phyloP scores from a whole-genome alignment of 1,284 basidiomycete species.

The Moesziomyces sp. region DNA sequence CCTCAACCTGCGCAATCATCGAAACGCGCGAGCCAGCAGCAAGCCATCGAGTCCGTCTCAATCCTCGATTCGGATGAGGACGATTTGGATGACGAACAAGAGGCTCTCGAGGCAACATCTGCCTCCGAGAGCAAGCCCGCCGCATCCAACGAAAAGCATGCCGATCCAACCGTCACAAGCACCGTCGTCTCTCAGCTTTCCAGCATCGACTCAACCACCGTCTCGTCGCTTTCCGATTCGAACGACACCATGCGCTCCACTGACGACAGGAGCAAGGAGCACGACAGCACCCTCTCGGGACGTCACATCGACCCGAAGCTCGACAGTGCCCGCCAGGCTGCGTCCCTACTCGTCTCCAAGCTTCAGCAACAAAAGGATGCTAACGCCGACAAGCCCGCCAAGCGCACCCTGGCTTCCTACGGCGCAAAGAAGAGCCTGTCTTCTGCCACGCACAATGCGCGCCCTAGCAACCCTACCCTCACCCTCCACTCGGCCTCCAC shows the following conservation, averaged over 20 bases:
- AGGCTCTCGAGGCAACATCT: background rate
- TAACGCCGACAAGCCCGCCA: slow-evolving; percentile 36
- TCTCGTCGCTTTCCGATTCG: slow-evolving; percentile 17
- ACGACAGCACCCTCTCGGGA: slow-evolving; percentile 33
- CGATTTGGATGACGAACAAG: slow-evolving; percentile 13
- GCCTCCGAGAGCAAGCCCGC: background rate
- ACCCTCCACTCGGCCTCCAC: slow-evolving; percentile 42
- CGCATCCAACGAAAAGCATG: background rate
- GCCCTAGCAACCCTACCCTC: slow-evolving; percentile 27
- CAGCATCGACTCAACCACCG: slow-evolving; percentile 19
- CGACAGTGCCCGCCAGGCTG: slow-evolving; percentile 34
- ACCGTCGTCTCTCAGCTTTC: slow-evolving; percentile 20
- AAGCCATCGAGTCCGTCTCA: slow-evolving; percentile 11
- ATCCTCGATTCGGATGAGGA: slow-evolving; percentile 29
- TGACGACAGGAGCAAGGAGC: slow-evolving; percentile 4
- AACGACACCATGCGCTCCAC: slow-evolving; percentile 31
- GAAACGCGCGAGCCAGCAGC: background rate
- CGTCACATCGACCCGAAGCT: slow-evolving; percentile 25
- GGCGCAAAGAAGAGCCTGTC: slow-evolving; percentile 51
- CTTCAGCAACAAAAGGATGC: slow-evolving; percentile 32
- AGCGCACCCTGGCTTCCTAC: slow-evolving; percentile 46
- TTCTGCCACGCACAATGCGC: slow-evolving; percentile 22
- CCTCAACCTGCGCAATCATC: background rate
- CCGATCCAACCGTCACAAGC: slow-evolving; percentile 23
- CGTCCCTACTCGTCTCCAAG: slow-evolving; percentile 27